These are phyloP conservation scores for Salvia miltiorrhiza DNA, from an alignment of 257 asterid species.

Conservation along the genomic window DNA sequence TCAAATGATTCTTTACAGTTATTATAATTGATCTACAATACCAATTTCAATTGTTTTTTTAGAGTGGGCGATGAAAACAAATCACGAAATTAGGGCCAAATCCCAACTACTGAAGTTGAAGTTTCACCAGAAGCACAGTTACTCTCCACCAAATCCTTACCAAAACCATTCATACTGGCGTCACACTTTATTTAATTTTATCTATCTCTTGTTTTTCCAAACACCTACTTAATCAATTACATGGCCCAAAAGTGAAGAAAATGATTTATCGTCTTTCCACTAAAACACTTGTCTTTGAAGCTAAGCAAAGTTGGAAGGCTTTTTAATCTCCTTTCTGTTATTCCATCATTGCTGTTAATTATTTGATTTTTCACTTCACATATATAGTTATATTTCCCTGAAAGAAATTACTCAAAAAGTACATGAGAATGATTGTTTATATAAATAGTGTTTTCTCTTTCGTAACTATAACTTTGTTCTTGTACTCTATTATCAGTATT, in stretches of 20 bases:
- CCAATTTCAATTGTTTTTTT: background rate
- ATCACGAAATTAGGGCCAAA: background rate
- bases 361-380: background rate
- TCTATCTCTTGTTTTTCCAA: background rate
- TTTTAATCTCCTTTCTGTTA: constrained; percentile 1
- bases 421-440: background rate
- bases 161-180: constrained; percentile 2
- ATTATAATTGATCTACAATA: background rate
- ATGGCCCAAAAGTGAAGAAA: constrained; percentile 21
- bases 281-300: constrained; percentile 38
- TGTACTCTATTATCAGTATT: too few species aligned
- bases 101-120: constrained; percentile 34
- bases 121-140: constrained; percentile 21
- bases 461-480: too few species aligned
- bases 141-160: constrained; percentile 25
- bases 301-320: constrained; percentile 30
- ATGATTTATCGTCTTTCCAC: constrained; percentile 33
- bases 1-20: background rate
- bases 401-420: constrained; percentile 9
- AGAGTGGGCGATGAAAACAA: background rate
- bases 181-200: background rate
- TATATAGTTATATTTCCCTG: constrained; percentile 1
- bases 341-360: constrained; percentile 14
- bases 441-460: background rate
- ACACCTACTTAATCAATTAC: background rate